Conservation (phyloP, 2,329 filamentous ascomycete genomes). For the Pestalotiopsis sp. region DNA sequence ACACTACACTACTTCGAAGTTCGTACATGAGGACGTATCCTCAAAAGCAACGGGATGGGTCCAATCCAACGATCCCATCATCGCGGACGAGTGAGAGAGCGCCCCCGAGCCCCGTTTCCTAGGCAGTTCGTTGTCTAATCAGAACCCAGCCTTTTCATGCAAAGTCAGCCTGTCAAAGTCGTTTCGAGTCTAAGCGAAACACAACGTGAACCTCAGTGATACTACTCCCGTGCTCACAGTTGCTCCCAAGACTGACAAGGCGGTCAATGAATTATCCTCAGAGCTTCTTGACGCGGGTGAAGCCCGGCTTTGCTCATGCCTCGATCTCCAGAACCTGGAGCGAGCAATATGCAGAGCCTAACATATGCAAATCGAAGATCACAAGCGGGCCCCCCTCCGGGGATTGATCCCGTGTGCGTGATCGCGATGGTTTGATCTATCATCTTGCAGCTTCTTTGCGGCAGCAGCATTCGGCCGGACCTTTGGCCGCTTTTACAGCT, state of each 20-base stretch:
- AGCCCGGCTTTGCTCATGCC: neutral
- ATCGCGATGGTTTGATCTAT: constrained; percentile 7
- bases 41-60: neutral
- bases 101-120: neutral
- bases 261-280: neutral
- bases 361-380: neutral
- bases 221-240: neutral
- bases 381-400: neutral
- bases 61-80: neutral
- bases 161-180: neutral
- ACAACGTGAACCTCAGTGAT: neutral
- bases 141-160: neutral
- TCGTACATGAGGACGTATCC: neutral
- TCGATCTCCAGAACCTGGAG: neutral
- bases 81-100: neutral
- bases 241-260: neutral
- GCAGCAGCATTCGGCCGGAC: neutral
- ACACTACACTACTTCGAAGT: neutral
- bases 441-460: constrained; percentile 4
- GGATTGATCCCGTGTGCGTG: neutral
- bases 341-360: neutral
- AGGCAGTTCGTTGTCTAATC: neutral
- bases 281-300: neutral
- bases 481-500: neutral
- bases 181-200: neutral